These are phyloP conservation scores for Mikania micrantha DNA, from an alignment of 129 eudicot species.

Conservation along the genomic window DNA sequence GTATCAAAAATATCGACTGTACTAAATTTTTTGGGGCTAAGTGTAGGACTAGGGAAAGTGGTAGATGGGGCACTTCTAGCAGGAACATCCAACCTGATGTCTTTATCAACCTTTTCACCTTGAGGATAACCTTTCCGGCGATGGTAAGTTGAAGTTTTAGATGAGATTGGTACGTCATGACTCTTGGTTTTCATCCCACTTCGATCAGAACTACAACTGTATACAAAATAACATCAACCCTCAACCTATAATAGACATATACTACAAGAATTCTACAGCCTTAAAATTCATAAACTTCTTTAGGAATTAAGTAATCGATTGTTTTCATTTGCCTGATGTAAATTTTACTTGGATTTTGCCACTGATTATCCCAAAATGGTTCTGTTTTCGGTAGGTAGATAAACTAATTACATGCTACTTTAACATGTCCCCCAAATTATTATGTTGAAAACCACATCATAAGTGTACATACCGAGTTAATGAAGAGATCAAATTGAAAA, in stretches of 20 bases:
- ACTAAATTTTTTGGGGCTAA: constrained; percentile 63
- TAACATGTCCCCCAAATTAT: not conserved
- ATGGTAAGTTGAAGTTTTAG: constrained; percentile 48
- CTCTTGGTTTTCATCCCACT: constrained; percentile 22
- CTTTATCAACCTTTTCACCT: constrained; percentile 21
- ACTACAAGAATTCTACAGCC: not conserved
- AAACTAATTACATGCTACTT: not conserved
- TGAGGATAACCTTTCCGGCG: constrained; percentile 41
- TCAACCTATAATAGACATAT: not conserved
- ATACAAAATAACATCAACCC: not conserved
- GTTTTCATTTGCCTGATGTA: not conserved
- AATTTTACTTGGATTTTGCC: not conserved
- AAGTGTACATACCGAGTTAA: too few species aligned
- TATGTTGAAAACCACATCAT: too few species aligned
- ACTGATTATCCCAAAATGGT: not conserved
- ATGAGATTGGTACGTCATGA: constrained; percentile 19
- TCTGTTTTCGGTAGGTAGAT: not conserved
- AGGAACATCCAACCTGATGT: constrained; percentile 49
- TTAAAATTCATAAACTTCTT: not conserved
- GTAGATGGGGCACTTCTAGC: constrained; percentile 73
- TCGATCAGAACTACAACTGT: constrained; percentile 28
- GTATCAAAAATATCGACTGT: constrained; percentile 42
- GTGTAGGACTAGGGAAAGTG: constrained; percentile 61
- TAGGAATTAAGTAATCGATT: not conserved
- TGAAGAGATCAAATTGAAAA: too few species aligned